Percentiles rank a stretch among this genome's conserved stretches.
Evolutionary conservation across 2,329 filamentous ascomycete species (phyloP).

Genomic region (Trichoderma sp.): DNA sequence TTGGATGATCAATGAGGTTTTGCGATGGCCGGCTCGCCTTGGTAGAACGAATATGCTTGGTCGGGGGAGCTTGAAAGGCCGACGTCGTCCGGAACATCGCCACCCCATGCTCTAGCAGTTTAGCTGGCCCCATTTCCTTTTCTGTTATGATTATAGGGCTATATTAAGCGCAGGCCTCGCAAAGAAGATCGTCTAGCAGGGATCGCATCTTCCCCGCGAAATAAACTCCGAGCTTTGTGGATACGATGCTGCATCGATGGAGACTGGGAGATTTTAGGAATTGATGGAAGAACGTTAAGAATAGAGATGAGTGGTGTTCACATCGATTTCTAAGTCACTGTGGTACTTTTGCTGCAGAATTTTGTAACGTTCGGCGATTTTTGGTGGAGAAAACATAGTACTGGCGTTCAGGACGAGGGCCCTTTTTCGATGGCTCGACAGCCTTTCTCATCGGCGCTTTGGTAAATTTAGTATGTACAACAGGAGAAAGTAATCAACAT

Average conservation of each 20-base stretch:
- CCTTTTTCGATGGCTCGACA: neutral
- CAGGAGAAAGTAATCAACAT: neutral
- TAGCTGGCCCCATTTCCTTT: neutral
- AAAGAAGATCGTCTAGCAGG: neutral
- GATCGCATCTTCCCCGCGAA: neutral
- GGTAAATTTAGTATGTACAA: neutral
- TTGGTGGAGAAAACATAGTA: neutral
- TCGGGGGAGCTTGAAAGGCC: neutral
- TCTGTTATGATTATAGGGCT: neutral
- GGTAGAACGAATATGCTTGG: neutral
- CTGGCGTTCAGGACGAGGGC: neutral
- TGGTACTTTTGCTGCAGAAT: neutral
- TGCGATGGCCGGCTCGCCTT: neutral
- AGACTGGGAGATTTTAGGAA: neutral
- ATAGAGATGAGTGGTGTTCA: neutral
- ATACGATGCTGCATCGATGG: neutral
- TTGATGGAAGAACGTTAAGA: neutral
- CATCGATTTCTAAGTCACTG: neutral
- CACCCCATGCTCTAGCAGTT: neutral
- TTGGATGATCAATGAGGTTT: neutral
- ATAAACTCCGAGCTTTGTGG: neutral
- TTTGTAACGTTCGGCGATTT: neutral
- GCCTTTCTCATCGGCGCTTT: neutral
- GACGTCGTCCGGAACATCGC: neutral
- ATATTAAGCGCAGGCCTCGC: neutral